Percentiles rank a stretch among this genome's conserved stretches.
These are phyloP conservation scores for Vigna reflexopilosa DNA, from an alignment of 306 rosid species.

Conservation along the genomic window DNA sequence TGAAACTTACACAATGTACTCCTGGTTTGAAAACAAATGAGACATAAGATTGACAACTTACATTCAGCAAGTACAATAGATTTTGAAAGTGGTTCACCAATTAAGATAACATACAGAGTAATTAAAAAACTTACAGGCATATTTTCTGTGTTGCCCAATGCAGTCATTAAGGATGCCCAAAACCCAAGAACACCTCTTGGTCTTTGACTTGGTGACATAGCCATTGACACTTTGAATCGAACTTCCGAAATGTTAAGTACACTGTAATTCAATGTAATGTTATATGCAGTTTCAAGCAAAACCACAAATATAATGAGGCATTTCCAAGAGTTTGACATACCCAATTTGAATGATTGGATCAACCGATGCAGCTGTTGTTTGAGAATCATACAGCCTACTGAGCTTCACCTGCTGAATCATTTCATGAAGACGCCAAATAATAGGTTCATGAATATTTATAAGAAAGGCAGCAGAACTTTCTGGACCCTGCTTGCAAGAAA, in stretches of 20 bases:
- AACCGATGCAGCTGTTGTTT: constrained; percentile 91
- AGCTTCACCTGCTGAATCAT: constrained; percentile 90
- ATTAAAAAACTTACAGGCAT: constrained; percentile 80
- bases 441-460: constrained; percentile 91
- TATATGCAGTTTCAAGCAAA: constrained; percentile 40
- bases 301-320: constrained; percentile 38
- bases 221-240: constrained; percentile 89
- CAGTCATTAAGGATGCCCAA: constrained; percentile 99
- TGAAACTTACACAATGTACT: constrained; percentile 23
- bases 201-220: constrained; percentile 94
- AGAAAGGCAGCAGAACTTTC: constrained; percentile 85
- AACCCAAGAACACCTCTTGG: constrained; percentile 97
- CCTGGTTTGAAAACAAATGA: constrained; percentile 30
- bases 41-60: neutral
- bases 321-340: constrained; percentile 56
- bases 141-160: constrained; percentile 94
- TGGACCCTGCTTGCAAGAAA: constrained; percentile 70
- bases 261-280: constrained; percentile 60
- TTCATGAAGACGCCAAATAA: constrained; percentile 98
- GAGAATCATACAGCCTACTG: constrained; percentile 72
- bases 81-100: constrained; percentile 8
- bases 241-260: constrained; percentile 87
- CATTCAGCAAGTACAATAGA: constrained; percentile 11
- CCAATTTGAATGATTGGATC: constrained; percentile 91
- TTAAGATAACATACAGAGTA: constrained; percentile 17